These are phyloP conservation scores for Trebouxia sp. DNA, from an alignment of 139 green algal genomes.

Conservation along the genomic window DNA sequence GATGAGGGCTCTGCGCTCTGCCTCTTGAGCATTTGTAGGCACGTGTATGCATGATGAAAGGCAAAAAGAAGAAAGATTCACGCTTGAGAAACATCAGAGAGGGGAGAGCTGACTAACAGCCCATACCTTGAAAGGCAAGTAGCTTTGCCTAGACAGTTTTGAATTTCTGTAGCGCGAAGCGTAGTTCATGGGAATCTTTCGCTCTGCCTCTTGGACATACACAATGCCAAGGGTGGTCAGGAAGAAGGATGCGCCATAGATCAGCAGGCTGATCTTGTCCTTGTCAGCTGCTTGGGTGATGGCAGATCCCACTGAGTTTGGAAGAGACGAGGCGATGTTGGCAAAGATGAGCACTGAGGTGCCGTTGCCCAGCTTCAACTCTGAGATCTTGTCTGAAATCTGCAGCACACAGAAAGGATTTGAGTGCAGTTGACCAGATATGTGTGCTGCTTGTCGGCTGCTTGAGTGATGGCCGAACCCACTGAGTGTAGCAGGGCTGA, in stretches of 20 bases:
- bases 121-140: constrained; percentile 86
- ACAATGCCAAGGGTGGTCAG: constrained; percentile 95
- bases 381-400: constrained; percentile 84
- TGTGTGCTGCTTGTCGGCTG: constrained; percentile 21
- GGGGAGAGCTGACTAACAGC: no score
- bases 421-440: background rate
- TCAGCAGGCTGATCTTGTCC: constrained; percentile 59
- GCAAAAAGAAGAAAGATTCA: background rate
- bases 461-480: constrained; percentile 65
- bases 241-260: constrained; percentile 86
- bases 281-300: constrained; percentile 49
- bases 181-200: constrained; percentile 99
- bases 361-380: constrained; percentile 98
- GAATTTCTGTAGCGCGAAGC: constrained; percentile 70
- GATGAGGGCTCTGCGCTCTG: no score
- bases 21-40: no score
- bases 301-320: constrained; percentile 72
- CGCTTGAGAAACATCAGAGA: background rate
- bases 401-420: constrained; percentile 20
- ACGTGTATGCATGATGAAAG: background rate
- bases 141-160: constrained; percentile 77
- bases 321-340: constrained; percentile 93
- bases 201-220: constrained; percentile 89
- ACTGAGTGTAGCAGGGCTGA: constrained; percentile 83
- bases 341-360: constrained; percentile 98